Conservation (phyloP, 371 early-diverging fungal species). For the Mucor velutinosus region DNA sequence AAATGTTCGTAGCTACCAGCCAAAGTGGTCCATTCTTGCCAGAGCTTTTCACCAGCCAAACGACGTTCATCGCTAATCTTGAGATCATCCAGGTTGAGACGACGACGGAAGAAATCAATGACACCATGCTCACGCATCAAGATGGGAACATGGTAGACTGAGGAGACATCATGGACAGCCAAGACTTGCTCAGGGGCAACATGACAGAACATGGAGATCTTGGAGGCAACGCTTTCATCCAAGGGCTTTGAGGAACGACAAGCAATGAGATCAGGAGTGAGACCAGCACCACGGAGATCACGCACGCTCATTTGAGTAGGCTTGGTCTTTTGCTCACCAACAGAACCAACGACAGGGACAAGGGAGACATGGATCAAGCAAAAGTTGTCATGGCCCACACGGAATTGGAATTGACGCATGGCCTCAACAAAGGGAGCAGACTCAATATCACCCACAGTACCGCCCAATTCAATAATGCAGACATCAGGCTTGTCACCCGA, state of each 20-base stretch:
- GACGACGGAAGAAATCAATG: constrained; percentile 78
- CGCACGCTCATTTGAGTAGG: constrained; percentile 97
- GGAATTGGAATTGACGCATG: constrained; percentile 98
- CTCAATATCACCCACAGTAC: constrained; percentile 99
- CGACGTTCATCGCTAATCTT: constrained; percentile 53
- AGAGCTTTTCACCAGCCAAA: constrained; percentile 64
- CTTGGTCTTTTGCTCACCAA: constrained; percentile 99
- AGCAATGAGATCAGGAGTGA: constrained; percentile 97
- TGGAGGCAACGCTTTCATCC: constrained; percentile 79
- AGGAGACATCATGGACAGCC: constrained; percentile 94
- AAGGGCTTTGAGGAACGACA: constrained; percentile 89
- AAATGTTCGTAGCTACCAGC: constrained; percentile 80
- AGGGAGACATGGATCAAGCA: constrained; percentile 97
- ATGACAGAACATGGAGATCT: constrained; percentile 99
- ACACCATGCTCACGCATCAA: constrained; percentile 87
- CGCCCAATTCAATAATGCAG: constrained; percentile 99
- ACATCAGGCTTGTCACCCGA: constrained; percentile 92
- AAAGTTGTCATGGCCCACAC: constrained; percentile 98
- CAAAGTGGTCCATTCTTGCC: constrained; percentile 86
- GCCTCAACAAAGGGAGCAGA: constrained; percentile 99
- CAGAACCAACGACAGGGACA: constrained; percentile 96
- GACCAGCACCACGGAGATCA: constrained; percentile 94
- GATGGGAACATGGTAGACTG: constrained; percentile 96
- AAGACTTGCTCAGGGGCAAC: constrained; percentile 89
- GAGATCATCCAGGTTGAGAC: constrained; percentile 75